phyloP scores from a whole-genome alignment of 805 yeast genomes.

The Jamesozyma hellenica region DNA sequence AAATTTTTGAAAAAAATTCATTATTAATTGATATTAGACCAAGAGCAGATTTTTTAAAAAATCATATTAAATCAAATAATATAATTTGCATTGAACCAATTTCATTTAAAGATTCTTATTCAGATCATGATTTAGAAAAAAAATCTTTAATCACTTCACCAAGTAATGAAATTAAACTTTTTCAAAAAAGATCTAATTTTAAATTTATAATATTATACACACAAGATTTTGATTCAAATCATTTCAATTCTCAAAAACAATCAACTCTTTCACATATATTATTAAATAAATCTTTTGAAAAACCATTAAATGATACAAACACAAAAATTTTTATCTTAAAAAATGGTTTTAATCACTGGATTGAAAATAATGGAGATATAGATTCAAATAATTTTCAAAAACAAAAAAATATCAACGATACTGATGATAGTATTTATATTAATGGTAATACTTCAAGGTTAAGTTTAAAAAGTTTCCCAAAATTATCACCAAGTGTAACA shows the following conservation, averaged over 20 bases:
- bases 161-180: conserved; percentile 42
- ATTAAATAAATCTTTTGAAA: conserved; percentile 21
- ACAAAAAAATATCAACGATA: neutral
- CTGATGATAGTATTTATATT: conserved; percentile 13
- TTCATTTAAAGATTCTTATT: conserved; percentile 38
- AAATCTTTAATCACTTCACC: conserved; percentile 50
- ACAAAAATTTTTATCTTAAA: conserved; percentile 15
- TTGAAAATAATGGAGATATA: conserved; percentile 8
- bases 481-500: conserved; percentile 10
- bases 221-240: conserved; percentile 9
- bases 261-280: conserved; percentile 16
- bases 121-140: conserved; percentile 59
- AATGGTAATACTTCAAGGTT: conserved; percentile 19
- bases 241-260: conserved; percentile 17
- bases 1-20: conserved; percentile 16
- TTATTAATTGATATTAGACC: conserved; percentile 68
- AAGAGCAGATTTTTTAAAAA: conserved; percentile 45
- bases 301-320: conserved; percentile 13
- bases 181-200: conserved; percentile 43
- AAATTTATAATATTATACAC: conserved; percentile 55
- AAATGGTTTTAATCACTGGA: conserved; percentile 23
- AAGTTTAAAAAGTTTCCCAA: conserved; percentile 15
- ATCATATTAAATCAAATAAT: conserved; percentile 52
- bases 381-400: neutral
- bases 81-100: conserved; percentile 71